Evolutionary conservation across 352 stramenopile genomes (phyloP), one percentile per base, ranked within the genome.

Genomic region (Aphanomyces stellatus): DNA sequence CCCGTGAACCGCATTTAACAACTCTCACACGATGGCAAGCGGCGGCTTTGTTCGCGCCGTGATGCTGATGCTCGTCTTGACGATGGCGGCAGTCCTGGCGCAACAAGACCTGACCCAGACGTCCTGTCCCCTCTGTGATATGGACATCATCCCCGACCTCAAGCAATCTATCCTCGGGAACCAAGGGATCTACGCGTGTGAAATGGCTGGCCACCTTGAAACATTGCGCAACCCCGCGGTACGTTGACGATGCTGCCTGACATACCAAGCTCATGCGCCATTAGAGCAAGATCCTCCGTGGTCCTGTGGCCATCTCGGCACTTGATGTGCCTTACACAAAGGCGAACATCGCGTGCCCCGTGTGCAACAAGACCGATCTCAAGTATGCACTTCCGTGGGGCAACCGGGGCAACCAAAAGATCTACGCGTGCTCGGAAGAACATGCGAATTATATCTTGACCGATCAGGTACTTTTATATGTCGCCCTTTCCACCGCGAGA

Each of bases 201-300:
- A 90, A 69, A 93, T 93, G 85, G 85, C 84, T 0, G 81, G 81
- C 31, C 81, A 88, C 74, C 79, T 93, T 46, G 81, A 93, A 70
- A 74, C 77, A 56, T 78, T 93, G 66, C 77, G 85, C 71, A 87
- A 90, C 71, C 72, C 90, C 59, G 82, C 85, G 48, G 84, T 92
- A 59, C 53, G 76, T n/a, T 63, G 19, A 57, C 25, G 28, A 57
- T 17, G 13, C 24, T 57, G 19, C 7, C 10, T 37, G 24, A 31
- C 28, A 17, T 43, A 43, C 17, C 37, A n/a, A n/a, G n/a, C n/a
- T n/a, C n/a, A n/a, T n/a, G n/a, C n/a, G n/a, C 37, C 31, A 35
- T 11, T 67, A 67, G 60, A 59, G 60, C 49, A 67, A 67, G 22
- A 31, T 67, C n/a, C 42, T 67, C 19, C 41, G 60, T 22, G 60